Evolutionary conservation across 2,329 filamentous ascomycete genomes (phyloP), one percentile per base, ranked within the genome.

Genomic region (Ambrosiella beaveri): DNA sequence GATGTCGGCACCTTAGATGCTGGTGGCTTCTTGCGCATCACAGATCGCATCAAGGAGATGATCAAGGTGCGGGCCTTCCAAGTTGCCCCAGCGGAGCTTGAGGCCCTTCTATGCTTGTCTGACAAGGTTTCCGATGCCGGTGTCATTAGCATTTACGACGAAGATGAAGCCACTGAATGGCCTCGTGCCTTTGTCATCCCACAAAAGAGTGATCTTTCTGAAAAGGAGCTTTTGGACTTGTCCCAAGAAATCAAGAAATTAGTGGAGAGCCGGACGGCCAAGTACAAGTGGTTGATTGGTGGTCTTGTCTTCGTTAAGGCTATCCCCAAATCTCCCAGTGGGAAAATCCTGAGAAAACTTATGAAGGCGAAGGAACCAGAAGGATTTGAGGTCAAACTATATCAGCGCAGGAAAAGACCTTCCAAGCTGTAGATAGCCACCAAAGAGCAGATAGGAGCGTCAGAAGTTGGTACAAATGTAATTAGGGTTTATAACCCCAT

Each of bases 1-100:
- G 85, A 88, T 64, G 77, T 88, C 45, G 81, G 77, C 4, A 80
- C 78, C 62, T 70, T 81, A 36, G 74, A 80, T 62, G 66, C 73
- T 15, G 64, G 75, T 1, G 78, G 77, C 40, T 72, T 74, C 62
- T 75, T 86, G 63, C 77, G 77, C 64, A 84, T 88, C 57, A 81
- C 86, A 11, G 85, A 88, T 65, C 75, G 85, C 39, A 81, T 81
- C 67, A 88, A 89, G 73, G 84, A 79, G 63, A 70, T 81, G 55
- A 81, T 81, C 68, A 81, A 81, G 67, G 77, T 80, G 5, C 78
- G 78, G 61, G 78, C 75, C 1, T 77, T 76, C 66, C 78, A 81
- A 64, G 78, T 81, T 1, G 77, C 78, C 0, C 78, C 78, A 0
- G 78, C 78, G 0, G 78, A 77, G 60, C 66, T 71, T 1, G 69